phyloP scores from a whole-genome alignment of 176 grass and related monocot species.

The Lolium perenne region DNA sequence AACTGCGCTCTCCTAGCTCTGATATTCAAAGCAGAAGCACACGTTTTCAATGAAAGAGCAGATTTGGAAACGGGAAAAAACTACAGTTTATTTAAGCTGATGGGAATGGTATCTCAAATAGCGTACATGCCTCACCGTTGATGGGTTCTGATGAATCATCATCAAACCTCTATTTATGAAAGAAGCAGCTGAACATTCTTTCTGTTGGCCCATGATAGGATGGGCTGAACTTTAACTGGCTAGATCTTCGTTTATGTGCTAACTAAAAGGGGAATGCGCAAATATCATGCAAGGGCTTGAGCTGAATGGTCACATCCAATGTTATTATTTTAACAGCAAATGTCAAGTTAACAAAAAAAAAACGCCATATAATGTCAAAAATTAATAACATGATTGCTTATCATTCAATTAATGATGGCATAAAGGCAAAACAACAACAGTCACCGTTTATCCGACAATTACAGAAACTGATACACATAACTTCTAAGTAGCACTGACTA shows the following conservation, averaged over 20 bases:
- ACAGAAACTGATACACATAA: background rate
- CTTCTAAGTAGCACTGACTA: background rate
- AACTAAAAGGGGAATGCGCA: background rate
- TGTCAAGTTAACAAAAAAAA: background rate
- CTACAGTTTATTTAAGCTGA: background rate
- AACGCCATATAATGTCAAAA: background rate
- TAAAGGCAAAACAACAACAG: background rate
- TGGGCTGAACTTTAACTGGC: background rate
- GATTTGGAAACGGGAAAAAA: background rate
- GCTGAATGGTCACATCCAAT: background rate
- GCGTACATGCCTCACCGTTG: background rate
- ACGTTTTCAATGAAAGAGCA: background rate
- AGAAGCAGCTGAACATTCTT: background rate
- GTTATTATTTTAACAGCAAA: slow-evolving; percentile 13
- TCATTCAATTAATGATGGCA: background rate
- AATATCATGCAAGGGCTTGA: background rate
- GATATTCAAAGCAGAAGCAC: slow-evolving; percentile 11
- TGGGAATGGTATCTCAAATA: slow-evolving; percentile 5
- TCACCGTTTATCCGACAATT: background rate
- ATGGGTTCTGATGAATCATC: slow-evolving; percentile 17
- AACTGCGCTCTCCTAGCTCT: background rate
- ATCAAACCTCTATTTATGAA: background rate
- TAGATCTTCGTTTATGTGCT: slow-evolving; percentile 2
- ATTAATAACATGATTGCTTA: background rate
- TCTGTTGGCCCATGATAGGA: background rate